Conservation (phyloP, 257 asterid genomes). For the Mitragyna speciosa region DNA sequence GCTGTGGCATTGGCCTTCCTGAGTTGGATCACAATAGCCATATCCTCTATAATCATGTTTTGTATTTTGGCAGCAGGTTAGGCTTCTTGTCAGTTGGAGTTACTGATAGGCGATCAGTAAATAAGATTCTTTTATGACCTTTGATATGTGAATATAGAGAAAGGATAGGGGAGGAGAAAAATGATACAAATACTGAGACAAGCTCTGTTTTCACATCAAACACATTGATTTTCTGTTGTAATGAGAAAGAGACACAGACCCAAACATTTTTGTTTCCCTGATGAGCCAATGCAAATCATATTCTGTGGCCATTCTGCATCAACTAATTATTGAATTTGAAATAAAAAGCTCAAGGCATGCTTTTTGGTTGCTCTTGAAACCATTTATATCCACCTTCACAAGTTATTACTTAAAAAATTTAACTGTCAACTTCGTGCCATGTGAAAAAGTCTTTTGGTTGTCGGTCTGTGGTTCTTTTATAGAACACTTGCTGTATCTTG, state of each 20-base stretch:
- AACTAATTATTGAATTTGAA: too few relatives aligned
- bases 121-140: conserved; percentile 16
- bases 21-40: conserved; percentile 44
- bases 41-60: conserved; percentile 48
- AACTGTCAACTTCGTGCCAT: neutral
- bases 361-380: neutral
- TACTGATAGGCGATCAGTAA: neutral
- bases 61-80: conserved; percentile 59
- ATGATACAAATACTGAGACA: neutral
- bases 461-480: neutral
- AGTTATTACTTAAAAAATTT: neutral
- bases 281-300: too few relatives aligned
- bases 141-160: conserved; percentile 19
- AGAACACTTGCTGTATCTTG: too few relatives aligned
- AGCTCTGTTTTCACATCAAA: neutral
- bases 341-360: too few relatives aligned
- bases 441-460: neutral
- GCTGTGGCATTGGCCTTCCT: conserved; percentile 50
- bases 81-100: conserved; percentile 7
- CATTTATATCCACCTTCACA: neutral
- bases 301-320: too few relatives aligned
- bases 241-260: neutral
- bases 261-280: too few relatives aligned
- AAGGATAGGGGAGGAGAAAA: neutral
- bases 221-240: neutral